phyloP scores from a whole-genome alignment of 2,329 filamentous ascomycete genomes.

The Apiospora hydei region DNA sequence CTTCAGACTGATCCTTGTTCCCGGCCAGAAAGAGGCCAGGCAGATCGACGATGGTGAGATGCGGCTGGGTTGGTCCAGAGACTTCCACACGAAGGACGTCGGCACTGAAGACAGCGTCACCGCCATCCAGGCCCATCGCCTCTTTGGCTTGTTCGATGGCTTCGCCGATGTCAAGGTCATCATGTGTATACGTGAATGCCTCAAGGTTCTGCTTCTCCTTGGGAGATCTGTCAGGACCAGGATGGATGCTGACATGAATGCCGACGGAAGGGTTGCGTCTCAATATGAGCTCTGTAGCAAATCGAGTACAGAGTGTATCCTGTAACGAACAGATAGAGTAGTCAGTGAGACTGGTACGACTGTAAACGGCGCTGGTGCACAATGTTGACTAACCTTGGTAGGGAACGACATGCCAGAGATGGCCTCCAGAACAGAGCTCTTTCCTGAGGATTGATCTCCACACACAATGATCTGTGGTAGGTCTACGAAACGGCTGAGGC shows the following conservation, averaged over 20 bases:
- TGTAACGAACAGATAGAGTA: not conserved
- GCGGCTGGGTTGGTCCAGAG: conserved; percentile 51
- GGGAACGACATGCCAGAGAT: conserved; percentile 64
- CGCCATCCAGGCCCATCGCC: conserved; percentile 29
- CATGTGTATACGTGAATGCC: not conserved
- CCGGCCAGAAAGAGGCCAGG: conserved; percentile 57
- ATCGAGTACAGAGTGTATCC: conserved; percentile 8
- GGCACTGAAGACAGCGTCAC: conserved; percentile 46
- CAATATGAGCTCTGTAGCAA: conserved; percentile 3
- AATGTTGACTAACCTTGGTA: conserved; percentile 36
- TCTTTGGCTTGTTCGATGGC: conserved; percentile 48
- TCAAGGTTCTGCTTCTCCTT: not conserved
- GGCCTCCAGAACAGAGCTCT: conserved; percentile 63
- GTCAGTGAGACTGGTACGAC: not conserved
- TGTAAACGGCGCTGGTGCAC: not conserved
- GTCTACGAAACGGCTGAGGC: conserved; percentile 44
- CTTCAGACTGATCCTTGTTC: conserved; percentile 51
- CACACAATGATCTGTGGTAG: conserved; percentile 54
- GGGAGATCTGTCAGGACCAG: not conserved
- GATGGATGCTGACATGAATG: not conserved
- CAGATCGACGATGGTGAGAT: conserved; percentile 66
- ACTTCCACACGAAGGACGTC: conserved; percentile 57
- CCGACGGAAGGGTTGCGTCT: not conserved
- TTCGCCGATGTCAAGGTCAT: not conserved
- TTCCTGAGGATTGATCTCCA: conserved; percentile 62